These are phyloP conservation scores for Cynanchum wilfordii DNA, from an alignment of 257 asterid species.

Conservation along the genomic window DNA sequence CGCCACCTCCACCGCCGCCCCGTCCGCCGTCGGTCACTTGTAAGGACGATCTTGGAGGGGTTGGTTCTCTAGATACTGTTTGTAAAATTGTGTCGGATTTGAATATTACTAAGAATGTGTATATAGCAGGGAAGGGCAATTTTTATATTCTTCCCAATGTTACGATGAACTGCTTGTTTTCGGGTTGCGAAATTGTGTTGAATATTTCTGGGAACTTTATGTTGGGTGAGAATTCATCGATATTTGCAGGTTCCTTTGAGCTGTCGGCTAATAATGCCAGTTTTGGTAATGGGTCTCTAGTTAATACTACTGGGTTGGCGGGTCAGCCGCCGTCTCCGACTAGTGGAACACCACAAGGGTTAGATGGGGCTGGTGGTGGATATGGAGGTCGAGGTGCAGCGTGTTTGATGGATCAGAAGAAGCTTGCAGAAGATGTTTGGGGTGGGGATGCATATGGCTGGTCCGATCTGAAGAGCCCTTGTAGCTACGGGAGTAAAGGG, in stretches of 20 bases:
- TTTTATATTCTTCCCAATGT: conserved; percentile 69
- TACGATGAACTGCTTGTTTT: conserved; percentile 49
- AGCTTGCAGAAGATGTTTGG: conserved; percentile 91
- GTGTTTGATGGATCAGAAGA: conserved; percentile 60
- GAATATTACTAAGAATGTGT: conserved; percentile 64
- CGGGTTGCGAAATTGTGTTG: conserved; percentile 73
- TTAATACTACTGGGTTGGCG: conserved; percentile 79
- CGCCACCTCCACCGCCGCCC: conserved; percentile 99
- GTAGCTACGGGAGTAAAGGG: conserved; percentile 91
- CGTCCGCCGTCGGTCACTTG: conserved; percentile 92
- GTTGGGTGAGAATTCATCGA: conserved; percentile 55
- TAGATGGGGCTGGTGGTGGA: conserved; percentile 97
- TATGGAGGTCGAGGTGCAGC: conserved; percentile 97
- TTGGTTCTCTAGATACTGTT: conserved; percentile 83
- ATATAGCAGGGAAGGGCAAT: conserved; percentile 85
- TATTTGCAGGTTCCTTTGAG: conserved; percentile 58
- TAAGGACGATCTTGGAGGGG: conserved; percentile 84
- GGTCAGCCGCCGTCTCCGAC: conserved; percentile 88
- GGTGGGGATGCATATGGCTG: conserved; percentile 96
- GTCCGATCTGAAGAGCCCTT: conserved; percentile 65
- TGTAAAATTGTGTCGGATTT: conserved; percentile 67
- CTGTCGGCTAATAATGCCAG: conserved; percentile 56
- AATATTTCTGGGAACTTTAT: conserved; percentile 70
- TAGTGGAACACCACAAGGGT: conserved; percentile 88
- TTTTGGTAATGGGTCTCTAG: conserved; percentile 60